Base-by-base conservation (phyloP, 768 basidiomycete species). In the Suillus subluteus region DNA sequence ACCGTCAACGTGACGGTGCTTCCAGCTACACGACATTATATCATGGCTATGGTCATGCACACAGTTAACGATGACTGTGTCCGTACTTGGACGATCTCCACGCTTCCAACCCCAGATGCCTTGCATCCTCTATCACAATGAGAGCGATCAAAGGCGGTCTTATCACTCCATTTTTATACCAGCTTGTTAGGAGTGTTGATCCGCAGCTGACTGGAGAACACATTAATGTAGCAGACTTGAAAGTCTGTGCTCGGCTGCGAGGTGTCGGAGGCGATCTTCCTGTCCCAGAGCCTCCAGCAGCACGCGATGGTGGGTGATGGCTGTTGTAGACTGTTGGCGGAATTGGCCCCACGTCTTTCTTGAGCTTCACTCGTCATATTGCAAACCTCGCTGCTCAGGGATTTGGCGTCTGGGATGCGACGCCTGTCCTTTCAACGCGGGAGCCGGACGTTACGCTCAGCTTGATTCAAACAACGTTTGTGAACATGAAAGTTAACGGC, bases 261-360 rank as follows among this genome's bases (percentile, higher is more conserved):
- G 88, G 88, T 1, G 73, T 89, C 37, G 82, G 79, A 0, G 88
- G 88, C 1, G 78, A 82, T 5, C 88, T 89, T 65, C 67, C 71
- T 2, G 62, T 73, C 0, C 73, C 71, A 4, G 63, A 66, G 3
- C 67, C 73, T 1, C 16, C 70, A 30, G 71, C 73, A 9, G 73
- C 67, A 35, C 74, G 73, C 26, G 71, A 73, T 8, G 68, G 67
- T 9, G 71, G 66, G n/a, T 70, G 63, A 48, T 77, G 78, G 38
- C 70, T 87, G 38, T 73, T 88, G 35, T 89, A 86, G 87, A 75
- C 86, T n/a, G 87, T 86, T 1, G 88, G 87, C 26, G 88, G 88
- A 0, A 88, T 90, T 48, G 88, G 89, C 4, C 55, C 89, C 23
- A 89, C 88, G 21, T 88, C 87, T 0, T 90, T 87, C 74, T 71